A percentile compares a stretch with the other conserved stretches of the same genome.
Evolutionary conservation across 306 rosid species (phyloP).

Genomic region (Acmispon strigosus): DNA sequence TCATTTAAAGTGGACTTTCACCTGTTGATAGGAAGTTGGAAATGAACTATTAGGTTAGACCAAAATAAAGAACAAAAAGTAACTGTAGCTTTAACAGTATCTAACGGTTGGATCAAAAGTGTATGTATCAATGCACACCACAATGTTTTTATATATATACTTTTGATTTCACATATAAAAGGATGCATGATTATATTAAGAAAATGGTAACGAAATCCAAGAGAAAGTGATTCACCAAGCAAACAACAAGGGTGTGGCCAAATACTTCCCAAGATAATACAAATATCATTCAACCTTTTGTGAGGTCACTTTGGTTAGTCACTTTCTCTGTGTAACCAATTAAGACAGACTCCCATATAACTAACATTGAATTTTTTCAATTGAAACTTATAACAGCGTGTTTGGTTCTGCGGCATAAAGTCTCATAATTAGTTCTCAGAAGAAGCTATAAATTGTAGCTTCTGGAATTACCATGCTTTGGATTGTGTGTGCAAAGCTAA

Average conservation of each 20-base stretch:
- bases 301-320: slow-evolving; percentile 19
- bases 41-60: neutral
- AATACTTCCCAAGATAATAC: slow-evolving; percentile 15
- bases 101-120: neutral
- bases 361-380: neutral
- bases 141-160: too few species aligned
- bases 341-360: neutral
- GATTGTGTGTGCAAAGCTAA: too few species aligned
- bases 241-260: slow-evolving; percentile 15
- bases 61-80: neutral
- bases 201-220: slow-evolving; percentile 22
- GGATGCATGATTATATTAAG: neutral
- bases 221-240: slow-evolving; percentile 27
- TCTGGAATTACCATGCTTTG: too few species aligned
- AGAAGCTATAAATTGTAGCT: too few species aligned
- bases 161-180: too few species aligned
- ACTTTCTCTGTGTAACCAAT: slow-evolving; percentile 16
- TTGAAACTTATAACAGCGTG: too few species aligned
- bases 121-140: neutral
- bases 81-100: neutral
- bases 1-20: neutral
- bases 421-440: too few species aligned
- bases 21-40: neutral
- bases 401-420: too few species aligned
- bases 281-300: slow-evolving; percentile 8